A percentile compares a stretch with the other conserved stretches of the same genome.
Conservation (phyloP, 305 asterid genomes). For the Euphrasia arctica region DNA sequence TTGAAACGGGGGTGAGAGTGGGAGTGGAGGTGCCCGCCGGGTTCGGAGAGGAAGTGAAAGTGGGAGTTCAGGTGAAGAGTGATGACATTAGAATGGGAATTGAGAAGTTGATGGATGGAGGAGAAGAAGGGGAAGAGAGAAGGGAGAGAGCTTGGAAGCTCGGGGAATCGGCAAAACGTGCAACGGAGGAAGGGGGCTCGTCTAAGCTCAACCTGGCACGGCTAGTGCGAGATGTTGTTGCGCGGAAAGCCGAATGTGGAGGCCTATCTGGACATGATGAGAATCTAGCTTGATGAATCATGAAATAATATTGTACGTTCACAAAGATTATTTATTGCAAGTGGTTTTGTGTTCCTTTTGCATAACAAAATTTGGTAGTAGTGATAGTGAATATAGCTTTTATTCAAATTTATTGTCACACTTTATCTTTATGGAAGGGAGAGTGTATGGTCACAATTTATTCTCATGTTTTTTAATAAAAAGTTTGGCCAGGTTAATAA, state of each 20-base stretch:
- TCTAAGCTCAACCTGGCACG: constrained; percentile 19
- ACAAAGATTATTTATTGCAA: no score
- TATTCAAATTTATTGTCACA: no score
- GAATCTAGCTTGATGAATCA: no score
- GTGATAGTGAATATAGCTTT: no score
- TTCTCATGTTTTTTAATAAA: no score
- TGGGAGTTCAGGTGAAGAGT: constrained; percentile 40
- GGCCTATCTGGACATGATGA: neutral
- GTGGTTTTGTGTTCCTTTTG: no score
- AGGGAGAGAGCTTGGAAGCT: constrained; percentile 40
- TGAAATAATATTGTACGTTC: no score
- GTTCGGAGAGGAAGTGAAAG: constrained; percentile 42
- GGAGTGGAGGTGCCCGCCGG: constrained; percentile 23
- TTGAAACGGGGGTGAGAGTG: constrained; percentile 24
- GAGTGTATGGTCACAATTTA: no score
- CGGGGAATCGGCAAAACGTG: constrained; percentile 31
- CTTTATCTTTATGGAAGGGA: no score
- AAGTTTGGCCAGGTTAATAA: no score
- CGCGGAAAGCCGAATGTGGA: constrained; percentile 2
- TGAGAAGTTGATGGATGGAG: constrained; percentile 43
- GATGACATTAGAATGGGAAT: constrained; percentile 35
- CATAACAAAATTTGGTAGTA: no score
- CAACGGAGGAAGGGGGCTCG: constrained; percentile 32
- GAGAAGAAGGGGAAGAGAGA: constrained; percentile 38
- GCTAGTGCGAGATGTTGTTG: constrained; percentile 23